Evolutionary conservation across 192 early-diverging fungal genomes (phyloP), one percentile per base, ranked within the genome.

Genomic region (Obelidium mucronatum): DNA sequence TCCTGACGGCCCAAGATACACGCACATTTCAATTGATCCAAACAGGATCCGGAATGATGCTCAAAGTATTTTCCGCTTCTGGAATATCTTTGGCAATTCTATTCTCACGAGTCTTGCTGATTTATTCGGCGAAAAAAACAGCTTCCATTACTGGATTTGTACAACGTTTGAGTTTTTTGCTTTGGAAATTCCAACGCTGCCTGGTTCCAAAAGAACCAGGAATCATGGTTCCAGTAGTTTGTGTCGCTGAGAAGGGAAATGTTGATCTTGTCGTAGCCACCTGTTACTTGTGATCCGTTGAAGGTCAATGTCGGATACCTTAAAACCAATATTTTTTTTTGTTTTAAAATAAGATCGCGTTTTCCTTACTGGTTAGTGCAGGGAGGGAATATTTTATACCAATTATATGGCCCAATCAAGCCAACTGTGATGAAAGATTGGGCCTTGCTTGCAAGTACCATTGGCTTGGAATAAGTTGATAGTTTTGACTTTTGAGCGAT

Each of bases 151-250:
- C 19, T 48, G 44, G 44, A 19, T 48, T 0, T 48, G n/a, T n/a
- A n/a, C 0, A 19, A 48, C 44, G 8, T 19, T 48, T 48, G 44
- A 19, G 19, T 48, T 48, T 6, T 48, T 48, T 48, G 44, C 19
- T 48, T 6, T 48, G n/a, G n/a, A n/a, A n/a, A n/a, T n/a, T 22
- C 35, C 17, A 35, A 19, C 2, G 63, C 63, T 37, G 13, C 15
- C 26, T 65, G 63, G 26, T 65, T 65, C 3, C 3, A 65, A 39
- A n/a, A 65, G 33, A 30, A 65, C 63, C 63, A 65, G 17, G 22
- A 34, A 24, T 22, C 37, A 37, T 15, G 11, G 35, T 35, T 65
- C 63, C 63, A 36, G 35, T 33, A n/a, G n/a, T n/a, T n/a, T n/a
- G n/a, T n/a, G n/a, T n/a, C n/a, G n/a, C n/a, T n/a, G n/a, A n/a